Conservation (phyloP, 768 basidiomycete species). For the Leucosporidium creatinivorum region DNA sequence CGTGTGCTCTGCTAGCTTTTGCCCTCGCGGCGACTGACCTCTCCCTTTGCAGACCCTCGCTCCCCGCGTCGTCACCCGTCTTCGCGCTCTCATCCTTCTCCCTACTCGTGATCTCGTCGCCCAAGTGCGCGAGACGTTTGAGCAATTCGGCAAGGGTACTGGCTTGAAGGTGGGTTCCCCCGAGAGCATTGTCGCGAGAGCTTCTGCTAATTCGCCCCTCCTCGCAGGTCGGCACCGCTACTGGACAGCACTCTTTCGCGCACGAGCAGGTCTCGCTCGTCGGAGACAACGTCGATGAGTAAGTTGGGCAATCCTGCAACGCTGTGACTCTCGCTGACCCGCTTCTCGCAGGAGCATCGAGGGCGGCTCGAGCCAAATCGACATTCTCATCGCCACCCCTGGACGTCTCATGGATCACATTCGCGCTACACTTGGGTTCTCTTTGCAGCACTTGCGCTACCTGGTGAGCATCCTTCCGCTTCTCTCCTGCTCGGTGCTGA, state of each 20-base stretch:
- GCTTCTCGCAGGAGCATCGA: conserved; percentile 49
- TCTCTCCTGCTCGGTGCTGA: neutral
- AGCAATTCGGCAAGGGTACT: conserved; percentile 71
- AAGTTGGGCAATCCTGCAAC: conserved; percentile 31
- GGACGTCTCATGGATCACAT: conserved; percentile 92
- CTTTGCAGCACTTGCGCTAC: conserved; percentile 89
- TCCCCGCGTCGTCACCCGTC: conserved; percentile 63
- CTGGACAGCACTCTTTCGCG: conserved; percentile 87
- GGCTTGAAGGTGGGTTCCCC: conserved; percentile 62
- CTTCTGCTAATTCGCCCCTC: neutral
- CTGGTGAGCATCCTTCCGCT: conserved; percentile 53
- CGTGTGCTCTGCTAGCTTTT: conserved; percentile 9
- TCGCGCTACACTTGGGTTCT: conserved; percentile 77
- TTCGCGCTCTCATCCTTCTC: conserved; percentile 80
- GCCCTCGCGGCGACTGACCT: neutral
- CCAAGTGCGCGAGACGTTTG: conserved; percentile 90
- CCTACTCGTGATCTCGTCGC: conserved; percentile 88
- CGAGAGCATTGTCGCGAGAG: neutral
- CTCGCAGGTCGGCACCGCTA: conserved; percentile 62
- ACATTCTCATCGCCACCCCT: conserved; percentile 91
- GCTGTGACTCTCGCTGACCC: neutral
- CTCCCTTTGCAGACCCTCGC: conserved; percentile 56
- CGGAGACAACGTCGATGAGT: conserved; percentile 54
- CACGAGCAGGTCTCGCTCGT: conserved; percentile 82
- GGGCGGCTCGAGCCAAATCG: conserved; percentile 85